Conservation (phyloP, 1,284 basidiomycete genomes). For the Pascua guehoae region DNA sequence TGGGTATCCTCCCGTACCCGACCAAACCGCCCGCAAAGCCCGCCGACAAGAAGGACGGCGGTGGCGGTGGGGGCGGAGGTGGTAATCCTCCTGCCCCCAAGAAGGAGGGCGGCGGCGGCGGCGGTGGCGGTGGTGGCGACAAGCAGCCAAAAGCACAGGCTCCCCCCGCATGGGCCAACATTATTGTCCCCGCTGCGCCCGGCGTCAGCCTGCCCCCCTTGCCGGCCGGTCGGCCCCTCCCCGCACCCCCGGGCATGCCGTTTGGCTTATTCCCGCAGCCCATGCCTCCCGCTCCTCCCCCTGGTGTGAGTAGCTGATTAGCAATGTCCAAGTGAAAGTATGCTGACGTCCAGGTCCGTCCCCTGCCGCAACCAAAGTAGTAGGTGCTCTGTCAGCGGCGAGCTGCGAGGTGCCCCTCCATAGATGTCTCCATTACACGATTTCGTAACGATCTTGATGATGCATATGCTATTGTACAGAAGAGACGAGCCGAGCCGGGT, state of each 20-base stretch:
- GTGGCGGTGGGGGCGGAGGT: background rate
- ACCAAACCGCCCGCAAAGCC: conserved; percentile 33
- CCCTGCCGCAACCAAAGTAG: background rate
- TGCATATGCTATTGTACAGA: conserved; percentile 15
- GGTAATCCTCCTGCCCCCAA: background rate
- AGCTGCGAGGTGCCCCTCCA: background rate
- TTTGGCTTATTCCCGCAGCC: background rate
- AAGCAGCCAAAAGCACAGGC: conserved; percentile 8
- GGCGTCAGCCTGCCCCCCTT: conserved; percentile 3
- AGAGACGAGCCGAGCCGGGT: background rate
- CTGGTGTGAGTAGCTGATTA: too few relatives aligned
- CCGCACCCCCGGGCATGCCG: background rate
- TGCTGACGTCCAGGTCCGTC: background rate
- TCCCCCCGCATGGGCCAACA: conserved; percentile 8
- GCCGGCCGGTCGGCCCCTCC: background rate
- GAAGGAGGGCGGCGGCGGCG: background rate
- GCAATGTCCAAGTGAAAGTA: too few relatives aligned
- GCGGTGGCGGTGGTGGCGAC: too few relatives aligned
- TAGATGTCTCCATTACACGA: background rate
- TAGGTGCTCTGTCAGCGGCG: background rate
- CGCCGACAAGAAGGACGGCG: conserved; percentile 17
- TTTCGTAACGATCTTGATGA: conserved; percentile 3
- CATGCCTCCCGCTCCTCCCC: background rate
- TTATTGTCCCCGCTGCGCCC: conserved; percentile 4
- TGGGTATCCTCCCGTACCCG: conserved; percentile 48